Evolutionary conservation across 2,329 filamentous ascomycete species (phyloP).

Genomic region (Penicillium sp.): DNA sequence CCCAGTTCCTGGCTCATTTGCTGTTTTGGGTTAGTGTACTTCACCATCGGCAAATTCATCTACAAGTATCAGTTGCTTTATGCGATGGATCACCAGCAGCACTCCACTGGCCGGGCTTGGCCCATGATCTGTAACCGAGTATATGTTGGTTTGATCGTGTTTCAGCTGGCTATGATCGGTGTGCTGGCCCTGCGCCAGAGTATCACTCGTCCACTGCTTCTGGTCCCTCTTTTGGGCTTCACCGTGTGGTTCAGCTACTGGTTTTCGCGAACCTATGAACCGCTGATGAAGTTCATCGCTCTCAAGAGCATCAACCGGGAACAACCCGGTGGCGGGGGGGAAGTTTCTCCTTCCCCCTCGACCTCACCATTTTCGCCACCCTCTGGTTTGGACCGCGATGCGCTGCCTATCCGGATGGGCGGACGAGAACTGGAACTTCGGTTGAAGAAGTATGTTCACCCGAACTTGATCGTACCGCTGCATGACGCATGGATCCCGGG

Average conservation of each 20-base stretch:
- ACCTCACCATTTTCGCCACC: constrained; percentile 39
- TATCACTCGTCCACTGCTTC: constrained; percentile 68
- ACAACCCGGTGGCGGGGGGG: constrained; percentile 47
- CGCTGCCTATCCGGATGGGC: constrained; percentile 42
- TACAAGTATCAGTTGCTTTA: constrained; percentile 85
- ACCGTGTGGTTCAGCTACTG: constrained; percentile 90
- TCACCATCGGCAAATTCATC: constrained; percentile 44
- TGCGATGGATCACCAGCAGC: constrained; percentile 85
- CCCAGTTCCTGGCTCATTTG: constrained; percentile 77
- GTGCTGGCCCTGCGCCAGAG: constrained; percentile 74
- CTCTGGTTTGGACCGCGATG: constrained; percentile 45
- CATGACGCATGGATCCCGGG: constrained; percentile 47
- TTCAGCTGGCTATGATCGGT: constrained; percentile 87
- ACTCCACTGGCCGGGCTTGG: constrained; percentile 81
- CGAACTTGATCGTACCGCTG: constrained; percentile 46
- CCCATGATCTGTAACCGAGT: constrained; percentile 93
- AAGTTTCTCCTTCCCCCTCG: constrained; percentile 38
- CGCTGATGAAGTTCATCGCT: constrained; percentile 89
- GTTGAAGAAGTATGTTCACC: constrained; percentile 49
- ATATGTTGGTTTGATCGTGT: constrained; percentile 80
- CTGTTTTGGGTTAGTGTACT: constrained; percentile 70
- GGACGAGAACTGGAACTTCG: constrained; percentile 41
- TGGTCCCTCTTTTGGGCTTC: constrained; percentile 72
- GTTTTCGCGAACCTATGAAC: constrained; percentile 77
- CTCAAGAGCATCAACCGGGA: constrained; percentile 75